These are phyloP conservation scores for Zasmidium cellare DNA, from an alignment of 2,329 filamentous ascomycete species.

Conservation along the genomic window DNA sequence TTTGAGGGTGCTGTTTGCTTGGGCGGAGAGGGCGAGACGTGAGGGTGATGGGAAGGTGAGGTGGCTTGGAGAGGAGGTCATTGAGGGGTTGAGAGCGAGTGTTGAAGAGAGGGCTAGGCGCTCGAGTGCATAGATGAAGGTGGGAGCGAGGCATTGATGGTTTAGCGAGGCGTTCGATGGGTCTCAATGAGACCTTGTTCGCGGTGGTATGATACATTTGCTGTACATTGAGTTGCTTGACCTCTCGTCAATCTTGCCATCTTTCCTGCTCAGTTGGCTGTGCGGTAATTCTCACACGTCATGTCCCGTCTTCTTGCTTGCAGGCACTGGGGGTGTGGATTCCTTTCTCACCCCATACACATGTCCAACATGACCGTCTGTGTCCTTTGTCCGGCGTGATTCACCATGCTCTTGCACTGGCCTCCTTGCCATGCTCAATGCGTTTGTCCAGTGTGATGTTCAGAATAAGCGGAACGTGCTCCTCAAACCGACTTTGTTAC, in stretches of 20 bases:
- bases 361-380: too few relatives aligned
- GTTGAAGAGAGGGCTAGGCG: conserved; percentile 43
- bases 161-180: conserved; percentile 3
- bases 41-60: conserved; percentile 41
- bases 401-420: too few relatives aligned
- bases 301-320: too few relatives aligned
- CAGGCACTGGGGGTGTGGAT: too few relatives aligned
- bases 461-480: too few relatives aligned
- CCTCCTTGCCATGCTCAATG: too few relatives aligned
- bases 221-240: not conserved
- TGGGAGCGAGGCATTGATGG: not conserved
- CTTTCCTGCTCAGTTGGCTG: too few relatives aligned
- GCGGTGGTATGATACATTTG: not conserved
- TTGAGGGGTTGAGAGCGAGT: conserved; percentile 55
- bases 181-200: not conserved
- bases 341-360: too few relatives aligned
- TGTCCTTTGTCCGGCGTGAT: too few relatives aligned
- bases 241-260: not conserved
- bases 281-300: too few relatives aligned
- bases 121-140: not conserved
- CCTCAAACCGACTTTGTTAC: too few relatives aligned
- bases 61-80: conserved; percentile 59
- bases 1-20: conserved; percentile 64
- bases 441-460: too few relatives aligned
- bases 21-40: conserved; percentile 54